Evolutionary conservation across 371 early-diverging fungal species (phyloP).

Genomic region (Mucor racemosus): DNA sequence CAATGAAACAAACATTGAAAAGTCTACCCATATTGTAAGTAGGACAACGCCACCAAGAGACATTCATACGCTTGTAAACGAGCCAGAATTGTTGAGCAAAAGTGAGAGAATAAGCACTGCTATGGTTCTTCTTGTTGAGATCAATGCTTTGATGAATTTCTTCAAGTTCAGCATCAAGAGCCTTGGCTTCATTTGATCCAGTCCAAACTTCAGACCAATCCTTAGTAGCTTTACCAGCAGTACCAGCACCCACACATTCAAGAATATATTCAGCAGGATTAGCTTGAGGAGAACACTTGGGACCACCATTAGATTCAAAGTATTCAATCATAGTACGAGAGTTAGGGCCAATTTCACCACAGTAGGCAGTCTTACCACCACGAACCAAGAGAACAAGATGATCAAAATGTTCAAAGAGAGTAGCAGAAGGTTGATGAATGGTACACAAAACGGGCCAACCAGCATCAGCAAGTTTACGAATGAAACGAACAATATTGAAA

Average conservation of each 20-base stretch:
- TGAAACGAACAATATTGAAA: constrained; percentile 75
- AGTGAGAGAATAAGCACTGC: constrained; percentile 34
- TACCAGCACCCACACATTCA: constrained; percentile 68
- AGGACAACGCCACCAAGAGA: constrained; percentile 70
- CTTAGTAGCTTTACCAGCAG: constrained; percentile 57
- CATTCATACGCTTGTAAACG: constrained; percentile 68
- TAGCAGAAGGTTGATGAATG: constrained; percentile 86
- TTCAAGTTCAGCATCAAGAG: constrained; percentile 45
- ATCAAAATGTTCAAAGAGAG: constrained; percentile 84
- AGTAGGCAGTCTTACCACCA: constrained; percentile 82
- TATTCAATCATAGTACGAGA: constrained; percentile 59
- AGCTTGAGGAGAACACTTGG: constrained; percentile 59
- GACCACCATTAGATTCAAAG: constrained; percentile 70
- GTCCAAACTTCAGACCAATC: constrained; percentile 73
- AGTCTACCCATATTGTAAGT: constrained; percentile 71
- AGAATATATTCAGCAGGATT: constrained; percentile 79
- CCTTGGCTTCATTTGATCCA: constrained; percentile 51
- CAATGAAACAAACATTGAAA: constrained; percentile 56
- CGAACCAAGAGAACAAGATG: constrained; percentile 77
- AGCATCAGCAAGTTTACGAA: constrained; percentile 72
- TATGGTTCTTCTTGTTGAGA: constrained; percentile 21
- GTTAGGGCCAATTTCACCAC: constrained; percentile 73
- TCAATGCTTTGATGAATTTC: constrained; percentile 30
- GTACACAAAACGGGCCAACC: constrained; percentile 79
- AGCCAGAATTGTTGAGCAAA: constrained; percentile 56